A percentile compares a stretch with the other conserved stretches of the same genome.
phyloP scores from a whole-genome alignment of 345 rosid genomes.

The Salix koriyanagi region DNA sequence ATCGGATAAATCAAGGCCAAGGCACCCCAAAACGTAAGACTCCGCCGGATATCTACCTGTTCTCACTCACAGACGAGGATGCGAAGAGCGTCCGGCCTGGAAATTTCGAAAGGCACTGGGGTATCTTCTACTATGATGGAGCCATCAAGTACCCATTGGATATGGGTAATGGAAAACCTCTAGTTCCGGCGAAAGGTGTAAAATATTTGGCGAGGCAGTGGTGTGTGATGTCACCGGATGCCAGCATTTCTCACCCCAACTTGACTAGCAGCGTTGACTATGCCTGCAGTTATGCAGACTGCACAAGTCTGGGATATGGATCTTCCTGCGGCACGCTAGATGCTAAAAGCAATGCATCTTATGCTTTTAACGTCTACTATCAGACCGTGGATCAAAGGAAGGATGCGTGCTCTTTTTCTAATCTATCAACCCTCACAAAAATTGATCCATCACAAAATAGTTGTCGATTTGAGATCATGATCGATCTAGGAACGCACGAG shows the following conservation, averaged over 20 bases:
- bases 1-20: slow-evolving; percentile 62
- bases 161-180: slow-evolving; percentile 11
- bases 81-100: slow-evolving; percentile 77
- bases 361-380: slow-evolving; percentile 22
- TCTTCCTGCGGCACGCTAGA: slow-evolving; percentile 18
- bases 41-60: slow-evolving; percentile 68
- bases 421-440: slow-evolving; percentile 12
- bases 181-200: slow-evolving; percentile 17
- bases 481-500: slow-evolving; percentile 17
- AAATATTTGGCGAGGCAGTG: slow-evolving; percentile 14
- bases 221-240: slow-evolving; percentile 23
- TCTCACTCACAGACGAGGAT: slow-evolving; percentile 84
- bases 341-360: slow-evolving; percentile 15
- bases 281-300: slow-evolving; percentile 17
- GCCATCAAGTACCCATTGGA: slow-evolving; percentile 42
- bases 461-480: slow-evolving; percentile 15
- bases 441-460: slow-evolving; percentile 15
- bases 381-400: slow-evolving; percentile 20
- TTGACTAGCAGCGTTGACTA: slow-evolving; percentile 5
- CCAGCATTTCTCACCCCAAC: slow-evolving; percentile 9
- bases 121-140: slow-evolving; percentile 73
- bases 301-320: slow-evolving; percentile 21
- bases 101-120: slow-evolving; percentile 91
- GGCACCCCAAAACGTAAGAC: slow-evolving; percentile 85
- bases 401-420: slow-evolving; percentile 11